Percentiles rank a stretch among this genome's conserved stretches.
Conservation (phyloP, 495 filamentous ascomycete genomes). For the Parmelia sp. region DNA sequence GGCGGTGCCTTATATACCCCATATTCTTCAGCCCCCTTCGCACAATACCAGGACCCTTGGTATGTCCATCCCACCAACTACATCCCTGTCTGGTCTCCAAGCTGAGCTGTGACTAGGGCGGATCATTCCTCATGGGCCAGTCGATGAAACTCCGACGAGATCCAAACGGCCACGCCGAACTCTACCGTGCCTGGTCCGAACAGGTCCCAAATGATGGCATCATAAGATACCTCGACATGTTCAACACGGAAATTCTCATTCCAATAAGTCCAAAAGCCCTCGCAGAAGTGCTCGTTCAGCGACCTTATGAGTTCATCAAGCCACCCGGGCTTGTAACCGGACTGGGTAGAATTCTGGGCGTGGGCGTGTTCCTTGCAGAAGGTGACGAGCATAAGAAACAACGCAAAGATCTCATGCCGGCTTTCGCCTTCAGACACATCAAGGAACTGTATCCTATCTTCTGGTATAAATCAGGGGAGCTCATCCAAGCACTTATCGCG, state of each 20-base stretch:
- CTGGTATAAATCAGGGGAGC: conserved; percentile 60
- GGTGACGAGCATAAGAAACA: conserved; percentile 78
- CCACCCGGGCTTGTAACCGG: conserved; percentile 49
- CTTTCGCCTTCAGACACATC: conserved; percentile 81
- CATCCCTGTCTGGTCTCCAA: too few species aligned
- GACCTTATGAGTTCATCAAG: conserved; percentile 75
- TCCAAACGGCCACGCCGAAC: neutral
- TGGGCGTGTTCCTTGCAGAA: conserved; percentile 74
- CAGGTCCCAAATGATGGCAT: conserved; percentile 7
- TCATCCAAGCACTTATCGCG: conserved; percentile 38
- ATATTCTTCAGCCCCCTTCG: neutral
- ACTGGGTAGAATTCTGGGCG: conserved; percentile 60
- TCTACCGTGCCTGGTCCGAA: neutral
- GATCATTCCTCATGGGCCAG: neutral
- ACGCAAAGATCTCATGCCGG: conserved; percentile 73
- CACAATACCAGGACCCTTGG: neutral
- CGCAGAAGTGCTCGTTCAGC: conserved; percentile 57
- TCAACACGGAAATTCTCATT: conserved; percentile 66
- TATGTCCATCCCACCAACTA: neutral
- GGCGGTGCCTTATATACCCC: conserved; percentile 2
- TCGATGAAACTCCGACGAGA: neutral
- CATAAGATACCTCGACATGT: conserved; percentile 23
- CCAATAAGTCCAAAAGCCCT: conserved; percentile 59
- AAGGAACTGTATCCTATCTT: conserved; percentile 82
- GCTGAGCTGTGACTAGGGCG: neutral